Base-by-base conservation (phyloP, 768 basidiomycete species). In the Phaeotremella skinneri region DNA sequence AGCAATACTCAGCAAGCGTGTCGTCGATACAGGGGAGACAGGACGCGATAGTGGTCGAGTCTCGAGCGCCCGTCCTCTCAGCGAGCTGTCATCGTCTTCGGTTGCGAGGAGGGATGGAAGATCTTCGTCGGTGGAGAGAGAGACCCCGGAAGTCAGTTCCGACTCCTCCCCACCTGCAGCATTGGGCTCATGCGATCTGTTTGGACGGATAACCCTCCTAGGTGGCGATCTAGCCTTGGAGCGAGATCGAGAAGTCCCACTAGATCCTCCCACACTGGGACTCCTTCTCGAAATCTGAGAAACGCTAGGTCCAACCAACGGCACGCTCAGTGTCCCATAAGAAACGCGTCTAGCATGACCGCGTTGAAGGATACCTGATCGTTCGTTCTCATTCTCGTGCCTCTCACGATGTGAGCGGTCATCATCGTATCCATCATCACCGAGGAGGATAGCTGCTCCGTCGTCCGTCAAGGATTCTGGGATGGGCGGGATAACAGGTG, bases 191-290 rank as follows among this genome's bases (percentile, higher is more conserved):
- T 54, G 43, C 11, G 21, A 42, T 39, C 42, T 37, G 16, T 34
- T 26, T 9, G 41, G 62, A 23, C 32, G 27, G 21, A 37, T 37
- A 29, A 42, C 62, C 32, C 43, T 52, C 39, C 69, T 29, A 26
- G 71, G 71, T 16, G 71, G 71, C 32, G 71, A 66, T 27, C 71
- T 39, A 27, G 68, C 71, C 37, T 64, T 71, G 2, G 69, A 68
- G 29, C 69, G 43, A 5, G 69, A 68, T 39, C 66, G n/a, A 5
- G 62, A 64, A 49, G 63, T 73, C 1, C 70, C 71, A 27, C 13
- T 13, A 21, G 43, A 45, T 9, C 43, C 13, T 6, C 23, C 21
- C 7, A 7, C 43, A 23, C 7, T 20, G 13, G 11, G 7, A 13
- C 43, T 23, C 11, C 9, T 45, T 45, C 13, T 11, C 11, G 43